Conservation (phyloP, 805 yeast genomes). For the Grigorovia yakushimaensis region DNA sequence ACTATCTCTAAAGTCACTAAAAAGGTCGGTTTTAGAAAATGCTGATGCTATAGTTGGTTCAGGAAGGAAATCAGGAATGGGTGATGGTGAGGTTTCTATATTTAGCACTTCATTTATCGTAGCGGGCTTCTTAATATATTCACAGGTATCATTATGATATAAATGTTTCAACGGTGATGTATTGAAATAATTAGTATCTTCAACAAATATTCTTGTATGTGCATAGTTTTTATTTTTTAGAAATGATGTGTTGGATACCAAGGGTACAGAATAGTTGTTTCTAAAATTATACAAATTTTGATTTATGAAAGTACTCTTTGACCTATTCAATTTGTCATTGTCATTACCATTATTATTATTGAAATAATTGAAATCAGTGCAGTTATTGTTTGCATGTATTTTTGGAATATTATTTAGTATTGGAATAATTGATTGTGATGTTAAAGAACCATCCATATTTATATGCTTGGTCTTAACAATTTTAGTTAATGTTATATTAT, state of each 20-base stretch:
- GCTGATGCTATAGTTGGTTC: background rate
- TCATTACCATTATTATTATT: background rate
- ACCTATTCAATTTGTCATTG: background rate
- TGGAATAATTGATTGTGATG: conserved; percentile 1
- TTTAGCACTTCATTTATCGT: conserved; percentile 5
- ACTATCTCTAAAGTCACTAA: background rate
- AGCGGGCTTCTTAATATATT: conserved; percentile 5
- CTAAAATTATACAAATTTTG: background rate
- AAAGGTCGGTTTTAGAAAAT: background rate
- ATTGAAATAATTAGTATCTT: conserved; percentile 28
- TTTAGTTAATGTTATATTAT: conserved; percentile 12
- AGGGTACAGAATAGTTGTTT: background rate
- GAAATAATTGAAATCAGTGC: background rate
- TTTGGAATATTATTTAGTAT: background rate
- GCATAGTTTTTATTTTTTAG: background rate
- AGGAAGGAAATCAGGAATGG: background rate
- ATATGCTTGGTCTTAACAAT: background rate
- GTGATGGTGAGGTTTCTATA: conserved; percentile 1
- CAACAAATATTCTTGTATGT: conserved; percentile 23
- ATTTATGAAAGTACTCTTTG: background rate
- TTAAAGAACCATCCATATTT: background rate
- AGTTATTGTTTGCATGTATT: background rate
- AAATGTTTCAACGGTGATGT: conserved; percentile 27
- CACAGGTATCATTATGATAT: conserved; percentile 15
- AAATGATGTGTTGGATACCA: background rate